phyloP scores from a whole-genome alignment of 192 early-diverging fungal genomes.

The Umbelopsis sp. region DNA sequence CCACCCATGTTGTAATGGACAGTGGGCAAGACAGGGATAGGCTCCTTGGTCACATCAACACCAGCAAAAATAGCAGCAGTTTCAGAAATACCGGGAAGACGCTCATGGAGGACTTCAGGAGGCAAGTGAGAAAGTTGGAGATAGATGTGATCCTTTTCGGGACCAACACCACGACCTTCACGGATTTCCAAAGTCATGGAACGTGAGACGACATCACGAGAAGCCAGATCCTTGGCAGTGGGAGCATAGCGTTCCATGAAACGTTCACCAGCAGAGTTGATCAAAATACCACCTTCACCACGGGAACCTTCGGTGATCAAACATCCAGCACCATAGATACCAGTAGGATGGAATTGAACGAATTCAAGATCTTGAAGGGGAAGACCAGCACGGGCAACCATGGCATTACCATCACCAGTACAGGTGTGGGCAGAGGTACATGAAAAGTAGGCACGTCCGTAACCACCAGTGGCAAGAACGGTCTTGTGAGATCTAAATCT shows the following conservation, averaged over 20 bases:
- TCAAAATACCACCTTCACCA: constrained; percentile 96
- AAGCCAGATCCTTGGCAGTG: constrained; percentile 97
- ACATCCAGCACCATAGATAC: constrained; percentile 98
- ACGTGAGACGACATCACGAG: constrained; percentile 97
- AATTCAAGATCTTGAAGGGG: constrained; percentile 99
- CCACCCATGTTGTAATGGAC: constrained; percentile 99
- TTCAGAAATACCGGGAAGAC: constrained; percentile 98
- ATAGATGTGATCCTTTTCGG: constrained; percentile 95
- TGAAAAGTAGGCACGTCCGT: constrained; percentile 98
- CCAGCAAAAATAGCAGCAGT: constrained; percentile 98
- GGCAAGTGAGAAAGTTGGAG: constrained; percentile 96
- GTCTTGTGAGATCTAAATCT: constrained; percentile 97
- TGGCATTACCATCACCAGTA: constrained; percentile 99
- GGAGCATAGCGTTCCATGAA: constrained; percentile 99
- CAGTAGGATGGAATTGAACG: constrained; percentile 99
- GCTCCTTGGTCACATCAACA: constrained; percentile 99
- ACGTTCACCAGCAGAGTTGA: constrained; percentile 96
- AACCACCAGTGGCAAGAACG: constrained; percentile 98
- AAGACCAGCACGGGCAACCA: constrained; percentile 95
- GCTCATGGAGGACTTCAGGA: constrained; percentile 85
- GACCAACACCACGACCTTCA: constrained; percentile 95
- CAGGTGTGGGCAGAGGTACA: constrained; percentile 98
- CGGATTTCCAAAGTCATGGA: constrained; percentile 98
- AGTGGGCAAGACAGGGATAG: constrained; percentile 97
- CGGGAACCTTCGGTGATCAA: constrained; percentile 93